Percentiles rank a stretch among this genome's conserved stretches.
Conservation (phyloP, 2,329 filamentous ascomycete genomes). For the Aspergillus unguis region DNA sequence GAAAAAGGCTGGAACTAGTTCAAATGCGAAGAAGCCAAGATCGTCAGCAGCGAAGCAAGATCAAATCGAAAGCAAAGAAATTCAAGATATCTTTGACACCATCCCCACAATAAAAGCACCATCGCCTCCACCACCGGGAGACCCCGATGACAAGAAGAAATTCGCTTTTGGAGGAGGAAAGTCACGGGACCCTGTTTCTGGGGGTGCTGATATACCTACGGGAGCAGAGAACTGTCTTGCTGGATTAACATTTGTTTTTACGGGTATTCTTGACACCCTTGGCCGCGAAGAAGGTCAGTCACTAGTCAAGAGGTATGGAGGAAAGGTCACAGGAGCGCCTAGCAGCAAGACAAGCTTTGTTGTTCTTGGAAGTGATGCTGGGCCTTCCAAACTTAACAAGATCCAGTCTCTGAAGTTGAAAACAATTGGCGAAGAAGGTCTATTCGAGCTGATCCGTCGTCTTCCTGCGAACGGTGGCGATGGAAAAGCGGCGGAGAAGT, state of each 20-base stretch:
- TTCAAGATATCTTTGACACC: slow-evolving; percentile 81
- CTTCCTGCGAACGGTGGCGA: slow-evolving; percentile 84
- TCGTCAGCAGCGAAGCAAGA: slow-evolving; percentile 64
- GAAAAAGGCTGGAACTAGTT: slow-evolving; percentile 50
- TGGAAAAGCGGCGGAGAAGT: slow-evolving; percentile 81
- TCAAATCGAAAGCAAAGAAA: slow-evolving; percentile 63
- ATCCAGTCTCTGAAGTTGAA: slow-evolving; percentile 77
- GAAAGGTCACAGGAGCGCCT: slow-evolving; percentile 79
- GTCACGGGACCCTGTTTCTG: slow-evolving; percentile 61
- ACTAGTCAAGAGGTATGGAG: slow-evolving; percentile 89
- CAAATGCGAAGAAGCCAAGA: slow-evolving; percentile 49
- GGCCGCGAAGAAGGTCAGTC: slow-evolving; percentile 80
- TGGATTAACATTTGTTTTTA: slow-evolving; percentile 92
- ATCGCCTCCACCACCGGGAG: slow-evolving; percentile 79
- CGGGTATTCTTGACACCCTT: slow-evolving; percentile 76
- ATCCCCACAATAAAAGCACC: slow-evolving; percentile 81
- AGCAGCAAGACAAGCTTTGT: slow-evolving; percentile 94
- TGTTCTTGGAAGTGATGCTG: slow-evolving; percentile 84
- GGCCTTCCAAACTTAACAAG: slow-evolving; percentile 86
- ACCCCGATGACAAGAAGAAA: slow-evolving; percentile 64
- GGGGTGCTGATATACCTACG: slow-evolving; percentile 68
- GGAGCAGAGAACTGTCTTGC: slow-evolving; percentile 86
- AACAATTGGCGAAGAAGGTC: slow-evolving; percentile 88
- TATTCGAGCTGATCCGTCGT: slow-evolving; percentile 78
- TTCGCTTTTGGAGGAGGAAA: slow-evolving; percentile 70